phyloP scores from a whole-genome alignment of 352 stramenopile genomes.

The Nothophytophthora sp. region DNA sequence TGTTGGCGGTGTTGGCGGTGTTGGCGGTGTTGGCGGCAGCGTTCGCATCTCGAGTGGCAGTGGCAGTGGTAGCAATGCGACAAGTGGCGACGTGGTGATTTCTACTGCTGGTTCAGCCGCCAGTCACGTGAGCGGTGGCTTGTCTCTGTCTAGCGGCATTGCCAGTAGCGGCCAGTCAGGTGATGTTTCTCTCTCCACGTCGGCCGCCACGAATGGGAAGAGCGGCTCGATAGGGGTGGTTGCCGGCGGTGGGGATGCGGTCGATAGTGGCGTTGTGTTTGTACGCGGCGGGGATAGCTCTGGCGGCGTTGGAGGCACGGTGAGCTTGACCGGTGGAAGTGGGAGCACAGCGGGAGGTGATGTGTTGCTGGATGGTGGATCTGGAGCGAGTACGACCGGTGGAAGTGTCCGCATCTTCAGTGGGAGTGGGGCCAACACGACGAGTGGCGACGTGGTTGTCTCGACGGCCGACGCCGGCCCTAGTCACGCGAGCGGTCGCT shows the following conservation, averaged over 20 bases:
- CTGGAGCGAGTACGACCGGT: background rate
- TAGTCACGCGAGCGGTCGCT: background rate
- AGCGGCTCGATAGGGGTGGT: slow-evolving; percentile 2
- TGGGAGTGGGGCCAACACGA: background rate
- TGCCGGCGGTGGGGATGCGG: background rate
- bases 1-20: background rate
- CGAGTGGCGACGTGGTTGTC: slow-evolving; percentile 9
- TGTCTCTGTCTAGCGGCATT: background rate
- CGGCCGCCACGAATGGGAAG: background rate
- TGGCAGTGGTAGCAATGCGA: background rate
- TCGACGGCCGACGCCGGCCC: background rate
- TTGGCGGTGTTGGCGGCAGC: slow-evolving; percentile 1
- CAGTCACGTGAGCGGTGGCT: background rate
- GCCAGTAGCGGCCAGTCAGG: slow-evolving; percentile 1
- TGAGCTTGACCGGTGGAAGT: background rate
- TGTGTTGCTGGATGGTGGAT: background rate
- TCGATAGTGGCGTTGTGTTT: background rate
- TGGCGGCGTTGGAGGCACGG: background rate
- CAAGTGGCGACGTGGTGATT: slow-evolving; percentile 10
- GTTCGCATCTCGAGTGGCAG: slow-evolving; percentile 3
- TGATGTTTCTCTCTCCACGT: background rate
- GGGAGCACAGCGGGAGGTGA: slow-evolving; percentile 1
- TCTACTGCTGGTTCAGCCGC: slow-evolving; percentile 3
- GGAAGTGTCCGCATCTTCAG: slow-evolving; percentile 2
- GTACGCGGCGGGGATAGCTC: background rate